Percentiles rank a stretch among this genome's conserved stretches.
These are phyloP conservation scores for Paxillus rubicundulus DNA, from an alignment of 768 basidiomycete species.

Conservation along the genomic window DNA sequence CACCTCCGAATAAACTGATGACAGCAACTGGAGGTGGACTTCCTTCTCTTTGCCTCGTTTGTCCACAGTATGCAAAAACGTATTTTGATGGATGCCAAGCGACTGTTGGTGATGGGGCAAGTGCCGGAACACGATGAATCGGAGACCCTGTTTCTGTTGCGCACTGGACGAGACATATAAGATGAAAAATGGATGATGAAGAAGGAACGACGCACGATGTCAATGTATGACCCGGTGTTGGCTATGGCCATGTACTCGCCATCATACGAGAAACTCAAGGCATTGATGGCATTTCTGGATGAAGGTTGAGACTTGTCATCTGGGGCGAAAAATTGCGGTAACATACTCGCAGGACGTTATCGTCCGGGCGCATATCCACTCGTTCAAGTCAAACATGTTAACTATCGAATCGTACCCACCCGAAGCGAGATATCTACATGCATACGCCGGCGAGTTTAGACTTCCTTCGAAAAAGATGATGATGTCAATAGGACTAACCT, in stretches of 20 bases:
- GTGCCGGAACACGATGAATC: constrained; percentile 71
- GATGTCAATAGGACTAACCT: constrained; percentile 36
- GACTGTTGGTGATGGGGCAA: constrained; percentile 72
- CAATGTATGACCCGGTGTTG: constrained; percentile 67
- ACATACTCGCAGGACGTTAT: constrained; percentile 81
- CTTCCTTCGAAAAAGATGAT: background rate
- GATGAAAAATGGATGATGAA: background rate
- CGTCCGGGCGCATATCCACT: constrained; percentile 77
- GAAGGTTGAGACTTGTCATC: constrained; percentile 1
- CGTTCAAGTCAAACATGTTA: constrained; percentile 74
- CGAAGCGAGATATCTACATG: constrained; percentile 65
- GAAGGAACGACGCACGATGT: constrained; percentile 56
- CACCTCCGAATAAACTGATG: constrained; percentile 69
- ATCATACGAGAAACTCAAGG: constrained; percentile 77
- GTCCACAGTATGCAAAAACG: constrained; percentile 79
- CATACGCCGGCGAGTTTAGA: constrained; percentile 2
- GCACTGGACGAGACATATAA: constrained; percentile 44
- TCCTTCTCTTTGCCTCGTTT: constrained; percentile 64
- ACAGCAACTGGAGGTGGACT: constrained; percentile 63
- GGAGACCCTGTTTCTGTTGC: constrained; percentile 75
- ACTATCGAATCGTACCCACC: constrained; percentile 83
- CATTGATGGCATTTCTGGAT: constrained; percentile 64
- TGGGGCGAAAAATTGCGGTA: background rate
- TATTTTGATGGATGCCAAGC: constrained; percentile 82
- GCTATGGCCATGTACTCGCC: constrained; percentile 83